phyloP scores from a whole-genome alignment of 2,329 filamentous ascomycete species.

The Emydomyces testavorans region DNA sequence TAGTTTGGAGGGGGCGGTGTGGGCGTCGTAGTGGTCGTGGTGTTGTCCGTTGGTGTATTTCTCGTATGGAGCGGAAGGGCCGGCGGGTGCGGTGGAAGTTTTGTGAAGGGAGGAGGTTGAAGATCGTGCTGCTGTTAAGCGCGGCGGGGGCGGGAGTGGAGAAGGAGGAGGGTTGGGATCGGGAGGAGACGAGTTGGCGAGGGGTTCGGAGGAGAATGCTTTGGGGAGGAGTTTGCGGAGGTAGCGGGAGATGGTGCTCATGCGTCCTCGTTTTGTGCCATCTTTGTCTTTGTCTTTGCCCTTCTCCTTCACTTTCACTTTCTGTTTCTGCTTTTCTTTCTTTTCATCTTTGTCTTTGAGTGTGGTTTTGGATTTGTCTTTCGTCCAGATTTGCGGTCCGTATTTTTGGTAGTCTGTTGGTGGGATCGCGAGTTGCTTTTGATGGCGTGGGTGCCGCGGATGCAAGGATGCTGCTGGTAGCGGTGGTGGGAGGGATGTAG shows the following conservation, averaged over 20 bases:
- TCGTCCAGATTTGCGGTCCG: constrained; percentile 19
- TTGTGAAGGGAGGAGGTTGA: not conserved
- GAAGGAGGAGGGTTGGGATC: not conserved
- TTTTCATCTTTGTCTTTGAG: not conserved
- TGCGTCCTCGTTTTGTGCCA: not conserved
- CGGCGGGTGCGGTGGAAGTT: not conserved
- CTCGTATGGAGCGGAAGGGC: not conserved
- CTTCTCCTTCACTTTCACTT: not conserved
- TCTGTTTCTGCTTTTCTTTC: not conserved
- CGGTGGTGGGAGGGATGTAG: constrained; percentile 6
- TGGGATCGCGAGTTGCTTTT: constrained; percentile 20
- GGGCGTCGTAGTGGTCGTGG: not conserved
- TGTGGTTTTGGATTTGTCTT: constrained; percentile 6
- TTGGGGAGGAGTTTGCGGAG: constrained; percentile 7
- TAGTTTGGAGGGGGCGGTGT: not conserved
- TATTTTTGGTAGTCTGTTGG: constrained; percentile 24
- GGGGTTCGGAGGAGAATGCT: not conserved
- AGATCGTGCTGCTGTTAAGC: not conserved
- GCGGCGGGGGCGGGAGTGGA: not conserved
- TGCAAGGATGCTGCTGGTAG: not conserved
- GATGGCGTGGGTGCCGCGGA: not conserved
- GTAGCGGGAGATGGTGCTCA: not conserved
- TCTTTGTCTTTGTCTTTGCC: not conserved
- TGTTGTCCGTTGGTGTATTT: not conserved
- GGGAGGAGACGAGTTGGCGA: not conserved